Evolutionary conservation across 1,284 basidiomycete species (phyloP), one percentile per base, ranked within the genome.

Genomic region (Sphagnurus paluster): DNA sequence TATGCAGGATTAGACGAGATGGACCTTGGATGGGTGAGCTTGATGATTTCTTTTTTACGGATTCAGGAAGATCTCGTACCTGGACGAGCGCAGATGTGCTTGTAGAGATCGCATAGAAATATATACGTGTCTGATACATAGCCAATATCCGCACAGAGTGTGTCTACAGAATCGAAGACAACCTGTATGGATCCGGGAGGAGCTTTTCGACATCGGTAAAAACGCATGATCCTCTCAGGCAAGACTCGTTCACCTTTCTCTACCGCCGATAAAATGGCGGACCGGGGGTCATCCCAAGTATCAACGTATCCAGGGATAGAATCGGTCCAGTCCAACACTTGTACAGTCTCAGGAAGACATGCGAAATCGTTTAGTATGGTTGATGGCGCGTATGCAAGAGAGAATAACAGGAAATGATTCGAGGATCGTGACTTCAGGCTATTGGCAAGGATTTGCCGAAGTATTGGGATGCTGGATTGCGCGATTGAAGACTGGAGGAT

Each of bases 161-260:
- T 80, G 53, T 88, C 84, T 17, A 80, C 64, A 11, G 86, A 87
- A 61, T 90, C 87, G 37, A 90, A 70, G 44, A 84, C 61, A 19
- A 87, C 73, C 49, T 72, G 75, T 17, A 84, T 50, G 14, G 79
- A 68, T 23, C 71, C 69, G 30, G 67, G 25, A 17, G 71, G 63
- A 34, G 64, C 74, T 75, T 32, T 39, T 47, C 10, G 13, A 41
- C 26, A 19, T 44, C 21, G 28, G 49, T 25, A 48, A 21, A 38
- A 40, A n/a, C n/a, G n/a, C n/a, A n/a, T n/a, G 20, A 37, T 32
- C n/a, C 39, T 19, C 8, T 38, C 23, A 6, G 35, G 9, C 5
- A 19, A 10, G 33, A n/a, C 38, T 14, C 39, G 50, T 58, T 50
- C 39, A 83, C 84, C 74, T 59, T 68, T 64, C 55, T 72, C 66